phyloP scores from a whole-genome alignment of 1,284 basidiomycete genomes.

The Coniophora puteana region DNA sequence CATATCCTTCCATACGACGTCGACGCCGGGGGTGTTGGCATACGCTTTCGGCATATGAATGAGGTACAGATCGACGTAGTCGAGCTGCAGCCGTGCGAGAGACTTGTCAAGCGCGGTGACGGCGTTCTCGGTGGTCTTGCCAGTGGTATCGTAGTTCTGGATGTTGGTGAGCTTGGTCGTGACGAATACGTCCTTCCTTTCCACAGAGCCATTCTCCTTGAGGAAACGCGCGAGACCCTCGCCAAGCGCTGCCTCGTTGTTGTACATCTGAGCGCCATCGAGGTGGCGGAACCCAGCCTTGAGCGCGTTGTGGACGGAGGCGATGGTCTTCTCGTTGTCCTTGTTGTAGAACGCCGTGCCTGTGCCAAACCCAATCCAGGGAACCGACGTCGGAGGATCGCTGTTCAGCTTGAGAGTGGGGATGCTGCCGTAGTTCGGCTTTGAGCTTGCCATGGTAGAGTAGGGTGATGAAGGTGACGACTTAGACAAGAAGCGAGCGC shows the following conservation, averaged over 20 bases:
- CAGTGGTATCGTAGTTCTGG: slow-evolving; percentile 21
- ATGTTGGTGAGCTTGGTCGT: slow-evolving; percentile 36
- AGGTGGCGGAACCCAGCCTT: slow-evolving; percentile 63
- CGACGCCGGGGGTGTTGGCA: slow-evolving; percentile 39
- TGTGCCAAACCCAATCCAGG: slow-evolving; percentile 69
- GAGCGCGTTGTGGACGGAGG: slow-evolving; percentile 52
- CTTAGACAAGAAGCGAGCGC: too few species aligned
- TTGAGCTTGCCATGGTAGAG: too few species aligned
- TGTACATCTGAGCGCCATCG: slow-evolving; percentile 68
- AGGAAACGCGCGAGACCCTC: slow-evolving; percentile 48
- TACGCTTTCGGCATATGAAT: slow-evolving; percentile 40
- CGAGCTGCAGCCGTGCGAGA: slow-evolving; percentile 38
- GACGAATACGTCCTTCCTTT: slow-evolving; percentile 39
- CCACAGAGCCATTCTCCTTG: too few species aligned
- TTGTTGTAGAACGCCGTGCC: slow-evolving; percentile 55
- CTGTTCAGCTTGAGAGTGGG: too few species aligned
- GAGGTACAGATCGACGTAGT: slow-evolving; percentile 52
- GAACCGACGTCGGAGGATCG: too few species aligned
- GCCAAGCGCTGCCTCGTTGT: slow-evolving; percentile 59
- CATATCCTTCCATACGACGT: slow-evolving; percentile 47
- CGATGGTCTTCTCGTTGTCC: slow-evolving; percentile 50
- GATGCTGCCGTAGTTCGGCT: too few species aligned
- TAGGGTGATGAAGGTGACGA: too few species aligned
- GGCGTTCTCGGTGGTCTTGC: too few species aligned
- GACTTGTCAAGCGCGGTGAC: slow-evolving; percentile 31